These are phyloP conservation scores for Raphanus sativus DNA, from an alignment of 345 rosid genomes.

Conservation along the genomic window DNA sequence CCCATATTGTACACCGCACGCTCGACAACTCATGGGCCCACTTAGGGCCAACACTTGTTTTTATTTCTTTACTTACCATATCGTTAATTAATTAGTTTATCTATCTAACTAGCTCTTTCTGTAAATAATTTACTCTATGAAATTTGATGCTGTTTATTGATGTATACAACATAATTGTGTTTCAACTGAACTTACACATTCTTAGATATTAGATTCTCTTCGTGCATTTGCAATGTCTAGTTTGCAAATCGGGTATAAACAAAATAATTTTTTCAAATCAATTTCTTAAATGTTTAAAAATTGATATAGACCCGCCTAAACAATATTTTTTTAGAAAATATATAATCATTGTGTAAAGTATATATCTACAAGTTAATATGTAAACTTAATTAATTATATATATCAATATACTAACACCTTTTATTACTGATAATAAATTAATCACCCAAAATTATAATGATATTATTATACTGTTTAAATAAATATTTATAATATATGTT, in stretches of 20 bases:
- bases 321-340: too few relatives aligned
- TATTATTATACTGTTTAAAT: background rate
- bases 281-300: too few relatives aligned
- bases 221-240: too few relatives aligned
- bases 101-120: background rate
- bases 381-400: background rate
- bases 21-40: conserved; percentile 45
- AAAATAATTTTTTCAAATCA: too few relatives aligned
- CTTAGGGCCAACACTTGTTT: conserved; percentile 35
- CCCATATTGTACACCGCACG: conserved; percentile 44
- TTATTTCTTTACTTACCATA: background rate
- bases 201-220: background rate
- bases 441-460: background rate
- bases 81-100: background rate
- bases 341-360: too few relatives aligned
- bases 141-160: background rate
- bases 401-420: background rate
- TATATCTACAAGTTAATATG: background rate
- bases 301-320: too few relatives aligned
- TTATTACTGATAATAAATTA: background rate
- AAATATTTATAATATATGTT: background rate
- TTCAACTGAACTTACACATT: background rate
- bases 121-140: background rate
- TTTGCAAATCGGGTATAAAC: too few relatives aligned
- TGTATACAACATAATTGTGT: background rate